Base-by-base conservation (phyloP, 2,329 filamentous ascomycete genomes). In the Neonectria ditissima region DNA sequence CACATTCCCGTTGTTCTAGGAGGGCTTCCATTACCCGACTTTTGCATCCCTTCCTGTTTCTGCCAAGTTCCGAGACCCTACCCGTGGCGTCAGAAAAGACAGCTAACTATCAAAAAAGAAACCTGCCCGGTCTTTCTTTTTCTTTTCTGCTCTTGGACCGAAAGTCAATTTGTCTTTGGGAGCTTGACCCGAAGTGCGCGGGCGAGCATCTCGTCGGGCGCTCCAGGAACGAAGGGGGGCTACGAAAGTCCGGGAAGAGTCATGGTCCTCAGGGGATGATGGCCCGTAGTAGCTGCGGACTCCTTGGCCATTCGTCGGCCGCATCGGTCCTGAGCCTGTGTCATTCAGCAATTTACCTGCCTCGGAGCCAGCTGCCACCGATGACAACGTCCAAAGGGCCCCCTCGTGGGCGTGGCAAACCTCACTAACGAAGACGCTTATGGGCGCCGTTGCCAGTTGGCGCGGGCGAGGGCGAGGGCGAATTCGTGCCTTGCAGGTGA, bases 161-260 rank as follows among this genome's bases (percentile, higher is more conserved):
- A 50, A 48, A 50, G 47, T 50, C 47, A 50, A 50, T 32, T 50
- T 50, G 47, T 14, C 47, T 50, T 22, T 11, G 9, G 45, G 10
- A 30, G n/a, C 44, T 28, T 16, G 24, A 7, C 7, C 16, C 44
- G 24, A 26, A 26, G 24, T 18, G 44, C 11, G 16, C 10, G 16
- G 26, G 24, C 28, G 44, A 26, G 3, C 5, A 34, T 34, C 37
- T 41, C 37, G 37, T 20, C 37, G 3, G 37, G 10, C 37, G 9
- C 14, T 37, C 34, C 34, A 37, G n/a, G 34, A n/a, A 16, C 14
- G 34, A 37, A n/a, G 34, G 37, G 34, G 37, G 24, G 24, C 24
- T 26, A 26, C 24, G 24, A 26, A 26, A 26, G 24, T 26, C 6
- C 24, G 24, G 3, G 10, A 18, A 41, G 37, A 41, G 37, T 41